Evolutionary conservation across 1,284 basidiomycete species (phyloP), one percentile per base, ranked within the genome.

Genomic region (Leccinum solheimii): DNA sequence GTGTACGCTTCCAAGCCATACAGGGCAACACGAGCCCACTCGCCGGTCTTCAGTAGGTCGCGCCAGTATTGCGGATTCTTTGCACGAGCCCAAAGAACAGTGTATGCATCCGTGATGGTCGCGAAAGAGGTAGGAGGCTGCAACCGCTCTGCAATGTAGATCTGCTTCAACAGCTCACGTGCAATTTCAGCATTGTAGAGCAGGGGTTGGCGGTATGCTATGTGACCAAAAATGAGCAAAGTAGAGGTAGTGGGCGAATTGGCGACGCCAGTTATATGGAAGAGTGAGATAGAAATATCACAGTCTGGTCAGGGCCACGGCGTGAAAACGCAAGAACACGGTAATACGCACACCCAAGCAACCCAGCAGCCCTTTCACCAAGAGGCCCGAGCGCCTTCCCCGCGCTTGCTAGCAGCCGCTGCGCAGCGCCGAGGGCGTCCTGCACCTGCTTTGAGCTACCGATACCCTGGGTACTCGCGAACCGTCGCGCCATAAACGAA

Each of bases 1-100:
- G 89, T 88, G 72, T 94, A 93, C 49, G 91, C 92, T 78, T 98
- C 96, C 34, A 94, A 77, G 58, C 88, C 95, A 75, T 96, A 97
- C 59, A 98, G 78, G 45, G 86, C 91, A 26, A 95, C 79, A 67
- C 84, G 86, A 48, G 86, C 86, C 83, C 91, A 90, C 69, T 94
- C 88, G 45, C 95, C 95, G 60, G 82, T 89, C 71, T 83, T 78
- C 30, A 88, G 74, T 21, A 91, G 76, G 65, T 87, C 80, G 48
- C 86, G 83, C 88, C 91, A 93, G 77, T 87, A 95, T 27, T 80
- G 78, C 1, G 81, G 77, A 76, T 85, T 88, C 61, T 78, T 80
- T 19, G 88, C 89, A 60, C 86, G 86, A 49, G 82, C 72, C 83
- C 85, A 94, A 66, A 98, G 80, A 49, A 86, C 82, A 62, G 84